These are phyloP conservation scores for Musa acuminata DNA, from an alignment of 176 grass and related monocot species.

Conservation along the genomic window DNA sequence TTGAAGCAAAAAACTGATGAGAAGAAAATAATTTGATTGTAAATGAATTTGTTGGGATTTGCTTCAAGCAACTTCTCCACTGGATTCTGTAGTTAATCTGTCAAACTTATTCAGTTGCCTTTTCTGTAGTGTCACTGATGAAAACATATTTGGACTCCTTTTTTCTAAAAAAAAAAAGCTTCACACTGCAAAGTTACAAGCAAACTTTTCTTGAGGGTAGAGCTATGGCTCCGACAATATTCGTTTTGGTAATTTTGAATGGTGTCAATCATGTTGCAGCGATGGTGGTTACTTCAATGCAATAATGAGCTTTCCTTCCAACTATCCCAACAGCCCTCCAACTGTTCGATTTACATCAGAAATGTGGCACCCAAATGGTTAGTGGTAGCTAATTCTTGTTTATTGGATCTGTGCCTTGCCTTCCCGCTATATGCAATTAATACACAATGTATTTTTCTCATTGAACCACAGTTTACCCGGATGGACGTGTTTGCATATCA, in stretches of 20 bases:
- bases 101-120: neutral
- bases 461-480: slow-evolving; percentile 10
- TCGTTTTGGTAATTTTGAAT: neutral
- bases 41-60: neutral
- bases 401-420: neutral
- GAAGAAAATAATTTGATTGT: no score
- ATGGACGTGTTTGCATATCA: slow-evolving; percentile 22
- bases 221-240: no score
- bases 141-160: no score
- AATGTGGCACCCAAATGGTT: slow-evolving; percentile 99
- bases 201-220: no score
- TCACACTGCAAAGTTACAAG: no score
- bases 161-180: no score
- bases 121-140: no score
- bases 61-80: neutral
- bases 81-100: neutral
- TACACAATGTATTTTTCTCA: neutral
- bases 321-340: slow-evolving; percentile 96
- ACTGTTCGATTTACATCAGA: slow-evolving; percentile 92
- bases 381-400: neutral
- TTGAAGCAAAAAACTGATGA: no score
- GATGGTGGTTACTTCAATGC: slow-evolving; percentile 20
- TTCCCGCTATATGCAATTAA: neutral
- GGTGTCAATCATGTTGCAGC: neutral
- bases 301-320: slow-evolving; percentile 36